Conservation (phyloP, 108 stramenopile genomes). For the Stephanodiscus minutulus region DNA sequence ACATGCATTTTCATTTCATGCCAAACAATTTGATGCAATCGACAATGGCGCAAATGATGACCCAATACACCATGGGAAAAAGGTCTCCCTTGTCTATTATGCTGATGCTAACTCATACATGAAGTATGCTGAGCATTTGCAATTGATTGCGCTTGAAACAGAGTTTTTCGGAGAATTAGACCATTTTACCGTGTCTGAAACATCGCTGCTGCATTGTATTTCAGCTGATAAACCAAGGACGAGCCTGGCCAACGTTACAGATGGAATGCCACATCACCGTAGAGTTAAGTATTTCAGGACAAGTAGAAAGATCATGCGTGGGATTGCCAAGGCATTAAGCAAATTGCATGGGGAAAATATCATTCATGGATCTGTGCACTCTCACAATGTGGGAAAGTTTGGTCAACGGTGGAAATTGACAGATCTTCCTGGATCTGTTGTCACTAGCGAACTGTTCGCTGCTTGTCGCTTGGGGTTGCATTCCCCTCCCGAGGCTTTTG, state of each 20-base stretch:
- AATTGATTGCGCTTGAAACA: constrained; percentile 31
- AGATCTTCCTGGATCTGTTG: constrained; percentile 54
- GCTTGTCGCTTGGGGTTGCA: constrained; percentile 48
- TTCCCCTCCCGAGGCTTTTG: constrained; percentile 73
- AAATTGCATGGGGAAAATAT: constrained; percentile 67
- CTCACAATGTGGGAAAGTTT: constrained; percentile 70
- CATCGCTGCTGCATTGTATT: constrained; percentile 53
- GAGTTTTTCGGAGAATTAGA: constrained; percentile 62
- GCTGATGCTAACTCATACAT: constrained; percentile 40
- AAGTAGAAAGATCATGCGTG: constrained; percentile 57
- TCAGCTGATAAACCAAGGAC: constrained; percentile 58
- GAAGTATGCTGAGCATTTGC: constrained; percentile 42
- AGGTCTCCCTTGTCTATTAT: constrained; percentile 72
- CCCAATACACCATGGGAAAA: constrained; percentile 41
- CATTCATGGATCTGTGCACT: constrained; percentile 67
- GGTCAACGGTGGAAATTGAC: constrained; percentile 73
- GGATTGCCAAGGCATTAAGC: constrained; percentile 62
- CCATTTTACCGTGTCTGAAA: constrained; percentile 37
- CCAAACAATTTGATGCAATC: constrained; percentile 69
- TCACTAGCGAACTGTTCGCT: constrained; percentile 48
- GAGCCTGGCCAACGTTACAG: constrained; percentile 62
- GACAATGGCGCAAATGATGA: constrained; percentile 59
- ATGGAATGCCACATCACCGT: constrained; percentile 65
- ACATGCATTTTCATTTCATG: constrained; percentile 22
- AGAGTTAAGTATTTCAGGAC: constrained; percentile 66